Conservation (phyloP, 2,329 filamentous ascomycete genomes). For the Talaromyces albobiverticillius region DNA sequence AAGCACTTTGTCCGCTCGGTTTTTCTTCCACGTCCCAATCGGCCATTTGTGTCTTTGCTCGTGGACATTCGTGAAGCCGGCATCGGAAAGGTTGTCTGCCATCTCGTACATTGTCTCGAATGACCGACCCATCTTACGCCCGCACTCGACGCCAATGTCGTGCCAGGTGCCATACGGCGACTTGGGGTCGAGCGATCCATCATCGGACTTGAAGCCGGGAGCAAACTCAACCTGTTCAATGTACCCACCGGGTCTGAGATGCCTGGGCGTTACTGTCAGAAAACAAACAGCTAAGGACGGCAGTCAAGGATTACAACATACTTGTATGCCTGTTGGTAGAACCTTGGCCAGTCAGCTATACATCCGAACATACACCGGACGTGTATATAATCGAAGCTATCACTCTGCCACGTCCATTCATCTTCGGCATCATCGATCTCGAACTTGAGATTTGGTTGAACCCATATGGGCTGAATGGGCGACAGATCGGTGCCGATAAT, state of each 20-base stretch:
- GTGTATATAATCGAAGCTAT: constrained; percentile 26
- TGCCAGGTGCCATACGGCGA: neutral
- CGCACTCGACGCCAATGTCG: neutral
- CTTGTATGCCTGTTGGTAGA: constrained; percentile 28
- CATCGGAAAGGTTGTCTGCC: neutral
- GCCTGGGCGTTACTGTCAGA: neutral
- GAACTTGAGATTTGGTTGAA: constrained; percentile 12
- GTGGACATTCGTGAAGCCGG: constrained; percentile 2
- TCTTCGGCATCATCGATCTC: constrained; percentile 24
- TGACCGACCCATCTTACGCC: neutral
- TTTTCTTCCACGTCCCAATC: constrained; percentile 22
- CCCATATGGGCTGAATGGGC: constrained; percentile 17
- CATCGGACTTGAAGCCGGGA: neutral
- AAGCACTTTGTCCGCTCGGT: constrained; percentile 20
- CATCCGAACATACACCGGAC: constrained; percentile 23
- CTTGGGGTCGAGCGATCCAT: neutral
- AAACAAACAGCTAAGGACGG: neutral
- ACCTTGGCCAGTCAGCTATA: constrained; percentile 25
- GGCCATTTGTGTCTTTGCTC: constrained; percentile 12
- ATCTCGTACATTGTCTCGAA: neutral
- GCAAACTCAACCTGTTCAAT: constrained; percentile 27
- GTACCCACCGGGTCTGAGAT: constrained; percentile 25
- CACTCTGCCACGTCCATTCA: constrained; percentile 22
- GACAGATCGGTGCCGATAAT: constrained; percentile 20
- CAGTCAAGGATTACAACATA: no score